Evolutionary conservation across 257 asterid genomes (phyloP).

Genomic region (Primulina tabacum): DNA sequence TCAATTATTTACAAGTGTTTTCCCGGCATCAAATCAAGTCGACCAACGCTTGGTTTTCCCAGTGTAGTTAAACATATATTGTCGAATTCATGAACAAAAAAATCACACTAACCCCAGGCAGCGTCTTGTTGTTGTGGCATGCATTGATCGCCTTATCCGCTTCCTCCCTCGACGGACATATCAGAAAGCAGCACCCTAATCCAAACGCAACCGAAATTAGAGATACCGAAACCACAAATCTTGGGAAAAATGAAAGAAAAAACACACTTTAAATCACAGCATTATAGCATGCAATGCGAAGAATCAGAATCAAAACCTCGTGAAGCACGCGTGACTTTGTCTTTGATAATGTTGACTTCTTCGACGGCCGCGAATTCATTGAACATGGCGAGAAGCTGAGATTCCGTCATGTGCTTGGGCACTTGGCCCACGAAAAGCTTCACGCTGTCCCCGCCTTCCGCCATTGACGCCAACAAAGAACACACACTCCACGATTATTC

Average conservation of each 20-base stretch:
- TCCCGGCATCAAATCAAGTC: slow-evolving; percentile 6
- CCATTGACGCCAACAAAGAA: slow-evolving; percentile 34
- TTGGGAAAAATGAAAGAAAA: slow-evolving; percentile 9
- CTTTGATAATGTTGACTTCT: slow-evolving; percentile 58
- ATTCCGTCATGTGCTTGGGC: slow-evolving; percentile 54
- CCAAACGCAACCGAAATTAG: slow-evolving; percentile 34
- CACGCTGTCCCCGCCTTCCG: slow-evolving; percentile 57
- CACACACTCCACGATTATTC: background rate
- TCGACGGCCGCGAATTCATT: slow-evolving; percentile 45
- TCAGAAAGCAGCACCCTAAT: slow-evolving; percentile 84
- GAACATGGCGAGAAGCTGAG: slow-evolving; percentile 44
- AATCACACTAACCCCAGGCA: slow-evolving; percentile 65
- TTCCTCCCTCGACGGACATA: slow-evolving; percentile 88
- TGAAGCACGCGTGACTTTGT: slow-evolving; percentile 56
- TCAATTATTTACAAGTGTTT: background rate
- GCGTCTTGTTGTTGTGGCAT: slow-evolving; percentile 79
- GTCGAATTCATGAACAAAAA: slow-evolving; percentile 24
- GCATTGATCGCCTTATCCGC: slow-evolving; percentile 89
- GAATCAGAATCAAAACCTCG: slow-evolving; percentile 40
- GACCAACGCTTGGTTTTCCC: background rate
- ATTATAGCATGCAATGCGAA: slow-evolving; percentile 26
- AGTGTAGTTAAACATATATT: slow-evolving; percentile 15
- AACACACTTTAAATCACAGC: slow-evolving; percentile 27
- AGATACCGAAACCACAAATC: slow-evolving; percentile 37
- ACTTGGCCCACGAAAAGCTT: slow-evolving; percentile 63